Conservation (phyloP, 2,329 filamentous ascomycete genomes). For the Aspergillus sergii region DNA sequence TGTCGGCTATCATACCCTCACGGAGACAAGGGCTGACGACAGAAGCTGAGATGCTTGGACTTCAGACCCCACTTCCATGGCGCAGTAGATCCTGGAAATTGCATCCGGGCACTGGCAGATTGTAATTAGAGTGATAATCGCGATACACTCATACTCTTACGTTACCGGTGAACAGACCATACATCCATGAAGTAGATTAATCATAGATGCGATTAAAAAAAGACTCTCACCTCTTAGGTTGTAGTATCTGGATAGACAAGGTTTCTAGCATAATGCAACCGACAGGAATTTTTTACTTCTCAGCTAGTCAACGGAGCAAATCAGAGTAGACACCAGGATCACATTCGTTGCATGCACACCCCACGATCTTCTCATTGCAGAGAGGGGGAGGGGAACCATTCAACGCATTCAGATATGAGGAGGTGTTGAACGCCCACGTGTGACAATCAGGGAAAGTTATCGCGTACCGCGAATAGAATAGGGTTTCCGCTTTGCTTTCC, state of each 20-base stretch:
- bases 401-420: conserved; percentile 5
- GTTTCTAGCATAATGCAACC: not conserved
- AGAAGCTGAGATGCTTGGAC: not conserved
- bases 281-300: not conserved
- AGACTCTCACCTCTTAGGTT: not conserved
- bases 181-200: not conserved
- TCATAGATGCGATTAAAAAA: not conserved
- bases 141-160: not conserved
- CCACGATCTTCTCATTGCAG: conserved; percentile 1
- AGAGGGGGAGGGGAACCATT: not conserved
- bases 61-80: not conserved
- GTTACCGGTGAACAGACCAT: not conserved
- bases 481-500: conserved; percentile 8
- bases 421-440: conserved; percentile 18
- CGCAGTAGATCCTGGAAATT: conserved; percentile 3
- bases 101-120: not conserved
- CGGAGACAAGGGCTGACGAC: not conserved
- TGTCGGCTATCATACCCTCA: not conserved
- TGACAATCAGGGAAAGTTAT: conserved; percentile 16
- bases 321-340: not conserved
- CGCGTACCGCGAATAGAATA: conserved; percentile 17
- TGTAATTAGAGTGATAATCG: not conserved
- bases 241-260: not conserved
- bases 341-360: conserved; percentile 1
- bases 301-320: not conserved